Conservation (phyloP, 371 early-diverging fungal genomes). For the Mucor irregularis region DNA sequence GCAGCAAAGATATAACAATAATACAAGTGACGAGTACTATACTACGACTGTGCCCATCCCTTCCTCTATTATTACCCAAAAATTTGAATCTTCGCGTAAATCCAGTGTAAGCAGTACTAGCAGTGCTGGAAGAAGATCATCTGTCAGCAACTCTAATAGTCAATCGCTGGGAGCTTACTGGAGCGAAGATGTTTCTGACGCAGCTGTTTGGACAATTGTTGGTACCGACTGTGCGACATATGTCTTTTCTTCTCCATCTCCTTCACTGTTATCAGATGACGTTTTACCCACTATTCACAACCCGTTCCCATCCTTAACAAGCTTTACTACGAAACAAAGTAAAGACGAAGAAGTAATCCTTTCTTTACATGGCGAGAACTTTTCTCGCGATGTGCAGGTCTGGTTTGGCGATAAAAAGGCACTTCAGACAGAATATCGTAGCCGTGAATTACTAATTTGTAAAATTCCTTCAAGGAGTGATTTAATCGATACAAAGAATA, state of each 20-base stretch:
- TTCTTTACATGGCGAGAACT: conserved; percentile 55
- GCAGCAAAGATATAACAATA: neutral
- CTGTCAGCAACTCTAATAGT: neutral
- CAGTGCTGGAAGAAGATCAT: conserved; percentile 20
- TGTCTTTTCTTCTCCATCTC: conserved; percentile 54
- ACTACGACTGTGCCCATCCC: neutral
- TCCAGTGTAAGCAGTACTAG: conserved; percentile 18
- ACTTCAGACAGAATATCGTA: conserved; percentile 33
- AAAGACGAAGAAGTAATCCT: conserved; percentile 5
- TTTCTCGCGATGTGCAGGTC: conserved; percentile 66
- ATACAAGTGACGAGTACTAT: neutral
- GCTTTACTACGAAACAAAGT: neutral
- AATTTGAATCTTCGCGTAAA: conserved; percentile 20
- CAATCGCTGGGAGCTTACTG: conserved; percentile 52
- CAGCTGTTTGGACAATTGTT: conserved; percentile 88
- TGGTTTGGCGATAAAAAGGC: conserved; percentile 63
- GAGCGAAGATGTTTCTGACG: conserved; percentile 85
- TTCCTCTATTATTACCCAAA: neutral
- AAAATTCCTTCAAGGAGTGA: conserved; percentile 34
- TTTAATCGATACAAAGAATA: conserved; percentile 24
- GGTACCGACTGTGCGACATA: conserved; percentile 81
- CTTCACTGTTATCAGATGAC: no score
- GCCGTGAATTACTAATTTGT: conserved; percentile 37
- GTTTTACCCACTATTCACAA: neutral
- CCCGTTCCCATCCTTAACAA: conserved; percentile 12